Conservation (phyloP, 306 rosid species). For the Trichosanthes truncata region DNA sequence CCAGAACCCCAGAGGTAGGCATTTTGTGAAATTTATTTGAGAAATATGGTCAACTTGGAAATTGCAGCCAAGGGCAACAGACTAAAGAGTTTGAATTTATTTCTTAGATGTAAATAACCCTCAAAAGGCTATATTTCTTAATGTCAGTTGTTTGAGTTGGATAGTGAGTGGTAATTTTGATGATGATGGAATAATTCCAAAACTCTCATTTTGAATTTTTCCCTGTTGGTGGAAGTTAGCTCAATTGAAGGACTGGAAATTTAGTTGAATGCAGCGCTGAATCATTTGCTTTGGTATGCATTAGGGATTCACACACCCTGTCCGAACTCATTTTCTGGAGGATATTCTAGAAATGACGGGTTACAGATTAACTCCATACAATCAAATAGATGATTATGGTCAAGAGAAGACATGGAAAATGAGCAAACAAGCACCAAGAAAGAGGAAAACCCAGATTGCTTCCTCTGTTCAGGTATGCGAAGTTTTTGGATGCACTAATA, state of each 20-base stretch:
- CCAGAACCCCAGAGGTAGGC: neutral
- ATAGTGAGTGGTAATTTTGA: neutral
- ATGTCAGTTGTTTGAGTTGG: neutral
- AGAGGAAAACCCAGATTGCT: conserved; percentile 95
- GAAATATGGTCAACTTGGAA: neutral
- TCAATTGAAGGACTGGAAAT: neutral
- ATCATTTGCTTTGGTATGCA: conserved; percentile 19
- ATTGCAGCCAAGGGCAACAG: neutral
- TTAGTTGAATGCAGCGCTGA: neutral
- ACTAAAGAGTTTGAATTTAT: neutral
- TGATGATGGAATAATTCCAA: neutral
- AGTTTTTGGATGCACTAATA: conserved; percentile 1
- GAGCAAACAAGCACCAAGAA: conserved; percentile 86
- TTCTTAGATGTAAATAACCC: neutral
- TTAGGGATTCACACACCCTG: conserved; percentile 82
- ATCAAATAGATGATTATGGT: conserved; percentile 94
- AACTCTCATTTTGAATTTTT: neutral
- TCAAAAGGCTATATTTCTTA: neutral
- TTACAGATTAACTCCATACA: conserved; percentile 60
- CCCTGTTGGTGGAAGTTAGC: conserved; percentile 9
- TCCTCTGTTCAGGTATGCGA: conserved; percentile 65
- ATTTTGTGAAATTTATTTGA: neutral
- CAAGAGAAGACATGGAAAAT: conserved; percentile 88
- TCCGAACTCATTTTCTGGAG: conserved; percentile 78
- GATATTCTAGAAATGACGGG: conserved; percentile 72